phyloP scores from a whole-genome alignment of 768 basidiomycete genomes.

The Rhizopogon vinicolor region DNA sequence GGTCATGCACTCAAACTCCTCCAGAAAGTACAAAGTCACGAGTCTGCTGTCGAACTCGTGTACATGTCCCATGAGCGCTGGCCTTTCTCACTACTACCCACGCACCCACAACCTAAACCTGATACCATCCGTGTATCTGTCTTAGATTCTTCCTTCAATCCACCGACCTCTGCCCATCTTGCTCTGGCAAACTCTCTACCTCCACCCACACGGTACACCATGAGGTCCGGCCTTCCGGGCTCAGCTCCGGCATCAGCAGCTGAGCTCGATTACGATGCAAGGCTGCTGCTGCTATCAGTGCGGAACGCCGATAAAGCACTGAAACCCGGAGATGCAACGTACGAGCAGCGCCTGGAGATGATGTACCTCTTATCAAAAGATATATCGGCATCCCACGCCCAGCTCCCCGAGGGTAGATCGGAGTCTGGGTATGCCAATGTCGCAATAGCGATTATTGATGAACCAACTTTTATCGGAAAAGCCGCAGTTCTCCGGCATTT shows the following conservation, averaged over 20 bases:
- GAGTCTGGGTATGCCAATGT: constrained; percentile 36
- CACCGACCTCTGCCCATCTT: constrained; percentile 82
- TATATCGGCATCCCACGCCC: constrained; percentile 14
- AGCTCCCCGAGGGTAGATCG: background rate
- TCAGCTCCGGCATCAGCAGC: background rate
- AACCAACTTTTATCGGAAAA: constrained; percentile 88
- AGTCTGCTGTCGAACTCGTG: constrained; percentile 52
- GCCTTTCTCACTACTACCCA: constrained; percentile 41
- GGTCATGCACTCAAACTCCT: constrained; percentile 14
- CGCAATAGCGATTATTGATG: constrained; percentile 79
- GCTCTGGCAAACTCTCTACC: constrained; percentile 56
- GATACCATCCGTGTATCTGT: constrained; percentile 52
- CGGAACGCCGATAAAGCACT: constrained; percentile 83
- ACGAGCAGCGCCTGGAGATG: constrained; percentile 83
- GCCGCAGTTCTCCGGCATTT: constrained; percentile 52
- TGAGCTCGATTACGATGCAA: constrained; percentile 58
- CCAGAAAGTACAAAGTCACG: constrained; percentile 38
- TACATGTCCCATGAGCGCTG: constrained; percentile 57
- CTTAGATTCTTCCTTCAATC: constrained; percentile 93
- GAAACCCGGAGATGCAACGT: constrained; percentile 66
- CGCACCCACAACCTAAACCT: constrained; percentile 1
- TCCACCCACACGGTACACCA: constrained; percentile 7
- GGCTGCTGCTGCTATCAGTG: constrained; percentile 75
- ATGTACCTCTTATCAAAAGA: constrained; percentile 65
- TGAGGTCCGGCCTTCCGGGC: background rate